Evolutionary conservation across 495 filamentous ascomycete genomes (phyloP).

Genomic region (Ramalina intermedia): DNA sequence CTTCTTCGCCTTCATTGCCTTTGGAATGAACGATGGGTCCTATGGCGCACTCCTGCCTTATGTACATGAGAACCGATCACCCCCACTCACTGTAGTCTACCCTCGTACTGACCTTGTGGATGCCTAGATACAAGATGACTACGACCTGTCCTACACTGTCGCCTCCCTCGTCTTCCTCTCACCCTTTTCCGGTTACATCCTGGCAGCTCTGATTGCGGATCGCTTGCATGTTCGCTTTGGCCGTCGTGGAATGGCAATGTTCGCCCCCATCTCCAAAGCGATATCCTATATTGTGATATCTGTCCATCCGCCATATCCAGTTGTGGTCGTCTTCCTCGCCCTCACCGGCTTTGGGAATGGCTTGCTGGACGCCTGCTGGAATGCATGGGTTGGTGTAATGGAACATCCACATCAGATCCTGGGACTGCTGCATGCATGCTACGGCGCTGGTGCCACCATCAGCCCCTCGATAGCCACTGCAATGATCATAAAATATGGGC

Average conservation of each 20-base stretch:
- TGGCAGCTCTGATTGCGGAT: slow-evolving; percentile 43
- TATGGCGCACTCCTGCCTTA: slow-evolving; percentile 59
- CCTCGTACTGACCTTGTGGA: background rate
- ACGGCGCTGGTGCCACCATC: slow-evolving; percentile 42
- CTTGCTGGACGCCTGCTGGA: slow-evolving; percentile 48
- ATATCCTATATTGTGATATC: slow-evolving; percentile 46
- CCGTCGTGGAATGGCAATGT: slow-evolving; percentile 57
- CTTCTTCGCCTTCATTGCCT: slow-evolving; percentile 61
- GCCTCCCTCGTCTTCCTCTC: slow-evolving; percentile 52
- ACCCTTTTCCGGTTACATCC: slow-evolving; percentile 43
- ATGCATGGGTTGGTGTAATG: slow-evolving; percentile 51
- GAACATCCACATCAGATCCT: slow-evolving; percentile 45
- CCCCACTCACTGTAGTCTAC: background rate
- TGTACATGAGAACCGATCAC: slow-evolving; percentile 22
- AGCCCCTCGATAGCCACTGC: slow-evolving; percentile 43
- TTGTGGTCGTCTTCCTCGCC: slow-evolving; percentile 40
- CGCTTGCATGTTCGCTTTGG: slow-evolving; percentile 44
- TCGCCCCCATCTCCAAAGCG: slow-evolving; percentile 50
- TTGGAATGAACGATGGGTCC: slow-evolving; percentile 73
- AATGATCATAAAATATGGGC: slow-evolving; percentile 32
- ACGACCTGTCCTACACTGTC: slow-evolving; percentile 40
- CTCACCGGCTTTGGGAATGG: slow-evolving; percentile 51
- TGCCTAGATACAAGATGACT: slow-evolving; percentile 42
- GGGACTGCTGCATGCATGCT: slow-evolving; percentile 43
- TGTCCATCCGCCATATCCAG: slow-evolving; percentile 45